Conservation (phyloP, 2,329 filamentous ascomycete genomes). For the Zymoseptoria passerinii region DNA sequence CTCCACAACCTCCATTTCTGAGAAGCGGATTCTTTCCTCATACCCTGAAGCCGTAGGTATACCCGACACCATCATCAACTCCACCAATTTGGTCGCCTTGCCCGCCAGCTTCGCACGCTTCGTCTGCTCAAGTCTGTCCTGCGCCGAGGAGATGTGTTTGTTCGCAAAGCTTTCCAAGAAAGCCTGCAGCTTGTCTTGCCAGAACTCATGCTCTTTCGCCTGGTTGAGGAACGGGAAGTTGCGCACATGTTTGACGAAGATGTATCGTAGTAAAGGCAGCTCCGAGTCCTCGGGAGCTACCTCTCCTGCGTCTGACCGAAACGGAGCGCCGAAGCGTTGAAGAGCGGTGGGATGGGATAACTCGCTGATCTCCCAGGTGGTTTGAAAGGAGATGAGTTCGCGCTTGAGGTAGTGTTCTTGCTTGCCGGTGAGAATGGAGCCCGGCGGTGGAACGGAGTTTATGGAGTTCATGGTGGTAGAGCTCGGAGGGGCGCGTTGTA, state of each 20-base stretch:
- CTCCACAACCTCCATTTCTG: constrained; percentile 94
- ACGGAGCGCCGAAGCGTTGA: constrained; percentile 89
- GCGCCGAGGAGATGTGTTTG: constrained; percentile 93
- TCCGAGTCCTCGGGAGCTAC: constrained; percentile 90
- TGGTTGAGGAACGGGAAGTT: constrained; percentile 97
- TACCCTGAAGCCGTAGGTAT: constrained; percentile 93
- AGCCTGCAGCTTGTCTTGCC: constrained; percentile 95
- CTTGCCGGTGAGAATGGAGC: constrained; percentile 73
- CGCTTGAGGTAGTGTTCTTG: constrained; percentile 98
- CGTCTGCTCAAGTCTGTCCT: constrained; percentile 91
- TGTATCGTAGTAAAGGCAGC: constrained; percentile 84
- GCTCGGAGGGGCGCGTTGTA: constrained; percentile 20
- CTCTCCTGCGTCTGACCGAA: constrained; percentile 85
- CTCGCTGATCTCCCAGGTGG: constrained; percentile 81
- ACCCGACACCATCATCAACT: constrained; percentile 99
- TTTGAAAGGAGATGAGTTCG: constrained; percentile 85
- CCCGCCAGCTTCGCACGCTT: constrained; percentile 85
- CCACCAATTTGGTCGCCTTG: constrained; percentile 91
- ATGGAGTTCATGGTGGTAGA: constrained; percentile 29
- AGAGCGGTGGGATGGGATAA: constrained; percentile 91
- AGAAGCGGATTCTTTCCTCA: constrained; percentile 92
- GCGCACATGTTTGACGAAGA: constrained; percentile 95
- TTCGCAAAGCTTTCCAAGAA: constrained; percentile 96
- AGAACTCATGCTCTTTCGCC: constrained; percentile 97
- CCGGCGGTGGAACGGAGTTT: constrained; percentile 43